Conservation (phyloP, 2,329 filamentous ascomycete genomes). For the Aspergillus luchuensis region DNA sequence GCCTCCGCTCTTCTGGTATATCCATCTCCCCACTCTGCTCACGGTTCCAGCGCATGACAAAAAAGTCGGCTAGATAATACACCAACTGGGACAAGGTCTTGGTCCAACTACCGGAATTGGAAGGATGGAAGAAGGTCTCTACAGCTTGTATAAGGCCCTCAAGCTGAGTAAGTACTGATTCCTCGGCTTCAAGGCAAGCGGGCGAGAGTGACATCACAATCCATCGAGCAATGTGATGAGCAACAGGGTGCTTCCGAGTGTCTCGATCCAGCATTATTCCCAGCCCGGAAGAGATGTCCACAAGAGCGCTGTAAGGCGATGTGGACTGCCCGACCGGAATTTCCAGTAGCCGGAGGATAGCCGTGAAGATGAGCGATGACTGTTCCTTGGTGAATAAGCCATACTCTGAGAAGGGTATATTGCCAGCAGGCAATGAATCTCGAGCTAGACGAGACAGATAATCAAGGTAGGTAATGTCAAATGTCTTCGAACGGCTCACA, state of each 20-base stretch:
- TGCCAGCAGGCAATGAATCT: conserved; percentile 73
- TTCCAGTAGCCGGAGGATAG: conserved; percentile 83
- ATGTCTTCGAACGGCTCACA: conserved; percentile 81
- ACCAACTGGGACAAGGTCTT: conserved; percentile 86
- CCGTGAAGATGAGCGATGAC: conserved; percentile 88
- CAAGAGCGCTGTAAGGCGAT: conserved; percentile 77
- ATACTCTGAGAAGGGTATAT: conserved; percentile 79
- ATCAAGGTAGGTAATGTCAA: conserved; percentile 87
- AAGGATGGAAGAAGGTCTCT: conserved; percentile 98
- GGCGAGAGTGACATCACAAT: conserved; percentile 92
- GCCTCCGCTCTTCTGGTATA: conserved; percentile 73
- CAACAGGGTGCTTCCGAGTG: conserved; percentile 85
- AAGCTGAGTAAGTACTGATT: conserved; percentile 79
- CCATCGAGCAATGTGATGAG: conserved; percentile 90
- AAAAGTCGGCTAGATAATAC: conserved; percentile 91
- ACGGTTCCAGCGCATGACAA: conserved; percentile 96
- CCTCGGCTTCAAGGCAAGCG: conserved; percentile 71
- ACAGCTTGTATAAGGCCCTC: conserved; percentile 92
- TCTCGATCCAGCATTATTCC: conserved; percentile 89
- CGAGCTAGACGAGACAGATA: conserved; percentile 83
- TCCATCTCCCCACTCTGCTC: conserved; percentile 92
- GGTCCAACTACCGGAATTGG: conserved; percentile 91
- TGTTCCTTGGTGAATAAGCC: conserved; percentile 93
- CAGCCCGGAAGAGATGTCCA: conserved; percentile 81
- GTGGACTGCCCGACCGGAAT: conserved; percentile 96